Base-by-base conservation (phyloP, 2,329 filamentous ascomycete species). In the Ceratocystis papillata region DNA sequence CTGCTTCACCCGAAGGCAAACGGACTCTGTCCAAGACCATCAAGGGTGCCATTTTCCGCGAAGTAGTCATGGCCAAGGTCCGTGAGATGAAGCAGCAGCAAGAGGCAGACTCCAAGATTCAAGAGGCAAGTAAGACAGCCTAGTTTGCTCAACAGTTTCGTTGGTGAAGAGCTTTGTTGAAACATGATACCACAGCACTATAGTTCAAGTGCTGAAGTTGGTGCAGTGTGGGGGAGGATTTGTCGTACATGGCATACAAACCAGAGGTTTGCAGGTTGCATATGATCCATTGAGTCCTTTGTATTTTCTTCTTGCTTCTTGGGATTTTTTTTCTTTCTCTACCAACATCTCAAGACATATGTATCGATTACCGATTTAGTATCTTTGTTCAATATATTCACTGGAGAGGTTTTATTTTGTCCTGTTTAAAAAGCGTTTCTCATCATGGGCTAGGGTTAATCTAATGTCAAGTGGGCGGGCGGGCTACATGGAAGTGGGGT, bases 41-140 rank as follows among this genome's bases (percentile, higher is more conserved):
- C 70, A 82, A 82, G 73, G 79, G 83, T 67, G 83, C 90, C 69
- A 95, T 97, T 72, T 96, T 97, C 84, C 84, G 89, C 71, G 93
- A 96, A 76, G 89, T 97, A 12, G 93, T 96, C 15, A 79, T 96
- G 67, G 93, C 92, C 70, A 97, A 96, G 79, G 90, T 96, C 59
- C 84, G 88, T 68, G 92, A 96, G 76, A 88, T 90, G 83, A 95
- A 95, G 80, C 87, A 90, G 71, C 83, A 92, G 72, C 88, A 96
- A 73, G 86, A 92, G 73, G 83, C 83, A 41, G 80, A 88, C 71
- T 79, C 86, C 71, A 79, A 81, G 70, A 78, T 79, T 22, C 76
- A 79, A 72, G 79, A 80, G 73, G 80, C 82, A 69, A 77, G 74
- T 53, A 68, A 64, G 44, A 61, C 64, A 4, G 45, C 64, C 33